phyloP scores from a whole-genome alignment of 441 rosid species.

The Erodium moschatum region DNA sequence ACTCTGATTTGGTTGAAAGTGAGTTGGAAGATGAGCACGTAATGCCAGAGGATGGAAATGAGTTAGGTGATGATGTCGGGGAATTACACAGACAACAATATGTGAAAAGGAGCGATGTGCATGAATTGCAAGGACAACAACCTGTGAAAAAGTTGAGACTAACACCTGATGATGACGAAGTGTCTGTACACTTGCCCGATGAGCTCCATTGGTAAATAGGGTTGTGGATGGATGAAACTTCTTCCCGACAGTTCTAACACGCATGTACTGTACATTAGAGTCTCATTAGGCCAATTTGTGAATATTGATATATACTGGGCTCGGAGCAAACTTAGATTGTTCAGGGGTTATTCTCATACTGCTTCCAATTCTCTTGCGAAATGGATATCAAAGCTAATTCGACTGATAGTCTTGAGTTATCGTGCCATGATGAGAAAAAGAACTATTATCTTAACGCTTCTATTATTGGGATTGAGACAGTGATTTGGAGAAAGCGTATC shows the following conservation, averaged over 20 bases:
- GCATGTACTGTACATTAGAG: not conserved
- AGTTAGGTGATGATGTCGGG: slow-evolving; percentile 5
- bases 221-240: slow-evolving; percentile 12
- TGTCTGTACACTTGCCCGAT: slow-evolving; percentile 18
- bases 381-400: no score
- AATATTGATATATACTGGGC: slow-evolving; percentile 1
- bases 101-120: slow-evolving; percentile 13
- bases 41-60: slow-evolving; percentile 16
- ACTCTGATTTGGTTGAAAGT: slow-evolving; percentile 16
- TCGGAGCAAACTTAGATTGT: not conserved
- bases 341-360: not conserved
- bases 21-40: slow-evolving; percentile 22
- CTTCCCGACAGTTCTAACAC: not conserved
- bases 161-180: slow-evolving; percentile 26
- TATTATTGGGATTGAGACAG: no score
- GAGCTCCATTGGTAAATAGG: slow-evolving; percentile 32
- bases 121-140: slow-evolving; percentile 34
- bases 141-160: slow-evolving; percentile 53
- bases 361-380: not conserved
- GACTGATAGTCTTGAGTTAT: not conserved
- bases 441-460: no score
- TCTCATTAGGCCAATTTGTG: not conserved
- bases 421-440: no score
- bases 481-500: no score
- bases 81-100: not conserved